Evolutionary conservation across 306 rosid genomes (phyloP).

Genomic region (Inga oerstediana): DNA sequence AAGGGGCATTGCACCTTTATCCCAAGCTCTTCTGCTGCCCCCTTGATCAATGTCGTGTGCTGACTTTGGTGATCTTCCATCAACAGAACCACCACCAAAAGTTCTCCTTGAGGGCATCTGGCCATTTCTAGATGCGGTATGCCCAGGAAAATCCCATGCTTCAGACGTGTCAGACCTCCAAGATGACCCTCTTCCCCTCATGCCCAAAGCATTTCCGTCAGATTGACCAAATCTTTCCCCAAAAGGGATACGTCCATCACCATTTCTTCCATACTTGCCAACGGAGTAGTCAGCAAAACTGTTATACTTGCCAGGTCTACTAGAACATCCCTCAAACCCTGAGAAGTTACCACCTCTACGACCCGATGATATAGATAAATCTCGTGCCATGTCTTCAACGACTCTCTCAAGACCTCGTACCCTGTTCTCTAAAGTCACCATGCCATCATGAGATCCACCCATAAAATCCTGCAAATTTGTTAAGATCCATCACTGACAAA

Average conservation of each 20-base stretch:
- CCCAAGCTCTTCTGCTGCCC: constrained; percentile 90
- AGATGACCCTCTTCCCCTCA: constrained; percentile 82
- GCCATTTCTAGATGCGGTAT: constrained; percentile 75
- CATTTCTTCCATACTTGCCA: constrained; percentile 78
- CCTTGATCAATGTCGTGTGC: constrained; percentile 77
- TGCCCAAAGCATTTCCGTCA: constrained; percentile 70
- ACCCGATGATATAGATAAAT: constrained; percentile 83
- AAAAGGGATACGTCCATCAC: constrained; percentile 69
- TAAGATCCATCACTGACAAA: constrained; percentile 28
- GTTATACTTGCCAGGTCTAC: constrained; percentile 77
- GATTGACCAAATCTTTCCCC: constrained; percentile 81
- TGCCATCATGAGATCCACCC: constrained; percentile 97
- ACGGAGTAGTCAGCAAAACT: constrained; percentile 73
- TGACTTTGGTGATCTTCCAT: constrained; percentile 85
- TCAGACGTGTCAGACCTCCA: constrained; percentile 87
- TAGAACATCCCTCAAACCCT: constrained; percentile 82
- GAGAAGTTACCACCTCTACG: constrained; percentile 74
- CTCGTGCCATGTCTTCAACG: constrained; percentile 95
- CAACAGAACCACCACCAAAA: constrained; percentile 63
- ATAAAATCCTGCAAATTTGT: constrained; percentile 85
- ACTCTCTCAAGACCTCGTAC: constrained; percentile 98
- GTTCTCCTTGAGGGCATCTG: constrained; percentile 77
- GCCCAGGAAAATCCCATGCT: constrained; percentile 75
- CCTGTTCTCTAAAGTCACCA: constrained; percentile 95
- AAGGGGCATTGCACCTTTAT: constrained; percentile 74